phyloP scores from a whole-genome alignment of 2,329 filamentous ascomycete genomes.

The Aplosporella prunicola region DNA sequence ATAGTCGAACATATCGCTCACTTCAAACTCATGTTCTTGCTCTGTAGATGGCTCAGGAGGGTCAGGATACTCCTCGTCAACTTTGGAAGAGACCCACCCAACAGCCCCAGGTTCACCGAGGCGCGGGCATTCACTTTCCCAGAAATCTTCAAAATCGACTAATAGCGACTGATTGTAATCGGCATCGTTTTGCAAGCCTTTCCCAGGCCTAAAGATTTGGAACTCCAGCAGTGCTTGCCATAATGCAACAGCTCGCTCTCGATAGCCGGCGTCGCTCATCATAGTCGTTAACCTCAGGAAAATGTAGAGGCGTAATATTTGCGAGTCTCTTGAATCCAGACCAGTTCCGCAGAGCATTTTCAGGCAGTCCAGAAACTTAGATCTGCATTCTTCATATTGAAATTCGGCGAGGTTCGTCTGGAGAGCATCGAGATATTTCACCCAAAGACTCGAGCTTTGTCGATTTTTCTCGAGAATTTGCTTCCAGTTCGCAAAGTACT shows the following conservation, averaged over 20 bases:
- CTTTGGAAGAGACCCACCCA: slow-evolving; percentile 52
- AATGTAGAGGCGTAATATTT: slow-evolving; percentile 46
- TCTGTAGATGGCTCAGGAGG: slow-evolving; percentile 12
- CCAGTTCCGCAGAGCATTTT: slow-evolving; percentile 25
- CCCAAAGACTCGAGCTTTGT: slow-evolving; percentile 59
- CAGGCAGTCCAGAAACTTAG: slow-evolving; percentile 51
- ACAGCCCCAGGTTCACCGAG: slow-evolving; percentile 63
- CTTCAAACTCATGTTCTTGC: not conserved
- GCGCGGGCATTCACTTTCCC: slow-evolving; percentile 74
- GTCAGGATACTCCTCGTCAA: slow-evolving; percentile 12
- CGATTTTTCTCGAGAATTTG: slow-evolving; percentile 48
- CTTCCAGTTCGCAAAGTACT: slow-evolving; percentile 56
- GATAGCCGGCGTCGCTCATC: slow-evolving; percentile 66
- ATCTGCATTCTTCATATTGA: slow-evolving; percentile 55
- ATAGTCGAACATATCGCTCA: slow-evolving; percentile 15
- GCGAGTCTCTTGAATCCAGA: slow-evolving; percentile 34
- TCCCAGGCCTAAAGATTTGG: slow-evolving; percentile 51
- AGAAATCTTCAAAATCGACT: slow-evolving; percentile 59
- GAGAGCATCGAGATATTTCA: slow-evolving; percentile 58
- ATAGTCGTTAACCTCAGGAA: slow-evolving; percentile 67
- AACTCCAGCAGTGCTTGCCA: slow-evolving; percentile 80
- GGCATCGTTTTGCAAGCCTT: too few relatives aligned
- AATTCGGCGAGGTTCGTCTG: slow-evolving; percentile 61
- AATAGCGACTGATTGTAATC: slow-evolving; percentile 8
- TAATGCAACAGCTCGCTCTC: slow-evolving; percentile 63